These are phyloP conservation scores for Coniochaeta prunicola DNA, from an alignment of 2,329 filamentous ascomycete species.

Conservation along the genomic window DNA sequence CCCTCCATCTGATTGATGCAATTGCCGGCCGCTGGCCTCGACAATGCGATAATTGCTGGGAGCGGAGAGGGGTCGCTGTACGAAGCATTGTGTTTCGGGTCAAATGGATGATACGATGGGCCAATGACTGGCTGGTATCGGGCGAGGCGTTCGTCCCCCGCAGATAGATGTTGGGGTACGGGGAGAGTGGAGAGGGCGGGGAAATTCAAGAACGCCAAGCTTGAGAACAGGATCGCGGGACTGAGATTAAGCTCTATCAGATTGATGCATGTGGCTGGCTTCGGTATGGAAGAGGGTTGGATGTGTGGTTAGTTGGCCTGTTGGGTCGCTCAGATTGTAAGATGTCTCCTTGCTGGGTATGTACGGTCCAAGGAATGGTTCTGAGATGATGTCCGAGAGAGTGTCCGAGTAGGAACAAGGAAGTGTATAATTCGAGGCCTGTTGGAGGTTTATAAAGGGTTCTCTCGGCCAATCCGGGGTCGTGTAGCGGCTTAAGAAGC, in stretches of 20 bases:
- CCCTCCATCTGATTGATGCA: neutral
- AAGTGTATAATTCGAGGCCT: neutral
- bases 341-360: neutral
- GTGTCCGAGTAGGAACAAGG: neutral
- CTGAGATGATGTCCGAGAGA: neutral
- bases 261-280: no score
- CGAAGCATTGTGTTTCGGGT: conserved; percentile 1
- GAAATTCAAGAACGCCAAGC: neutral
- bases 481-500: neutral
- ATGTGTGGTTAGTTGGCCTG: neutral
- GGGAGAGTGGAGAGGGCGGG: neutral
- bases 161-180: neutral
- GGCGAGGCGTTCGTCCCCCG: neutral
- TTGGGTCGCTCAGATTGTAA: neutral
- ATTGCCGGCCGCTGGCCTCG: neutral
- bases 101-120: neutral
- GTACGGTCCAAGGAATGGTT: neutral
- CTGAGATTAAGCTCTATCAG: neutral
- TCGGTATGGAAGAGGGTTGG: no score
- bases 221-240: neutral
- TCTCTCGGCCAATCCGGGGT: neutral
- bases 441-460: neutral
- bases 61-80: neutral
- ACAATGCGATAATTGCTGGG: neutral
- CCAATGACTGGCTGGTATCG: neutral